Base-by-base conservation (phyloP, 768 basidiomycete genomes). In the Trametes cubensis region DNA sequence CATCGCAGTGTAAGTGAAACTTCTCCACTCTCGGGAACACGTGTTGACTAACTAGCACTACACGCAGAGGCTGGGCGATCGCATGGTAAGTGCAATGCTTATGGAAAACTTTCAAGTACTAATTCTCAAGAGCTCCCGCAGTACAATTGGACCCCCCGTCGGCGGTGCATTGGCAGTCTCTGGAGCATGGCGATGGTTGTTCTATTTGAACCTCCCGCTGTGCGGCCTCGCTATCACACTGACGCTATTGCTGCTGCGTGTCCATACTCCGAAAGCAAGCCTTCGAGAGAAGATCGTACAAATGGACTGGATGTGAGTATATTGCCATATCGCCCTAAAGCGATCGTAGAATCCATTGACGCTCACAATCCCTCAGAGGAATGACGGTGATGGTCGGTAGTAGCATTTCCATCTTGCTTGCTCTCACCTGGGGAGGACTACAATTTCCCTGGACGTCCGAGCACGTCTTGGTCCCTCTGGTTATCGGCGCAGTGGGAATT, bases 301-400 rank as follows among this genome's bases (percentile, higher is more conserved):
- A 4, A 71, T 78, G 28, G 77, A 78, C 46, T 77, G 76, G 78
- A 69, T 69, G 75, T 76, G 58, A 58, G 77, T 67, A 6, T 6
- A 20, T 62, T 64, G 4, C 2, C 26, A 17, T 2, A n/a, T n/a
- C n/a, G n/a, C n/a, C n/a, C n/a, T n/a, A n/a, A n/a, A n/a, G n/a
- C n/a, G n/a, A n/a, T n/a, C n/a, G n/a, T n/a, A n/a, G n/a, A n/a
- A n/a, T 6, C 17, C 6, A 1, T 6, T 4, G 11, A 2, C 2
- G 21, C 17, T 5, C 8, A 45, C 45, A 15, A 2, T 53, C 65
- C 71, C 0, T 72, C 21, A 72, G 74, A 20, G 69, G 71, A 0
- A 71, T 66, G 34, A 21, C 55, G 2, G 25, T 73, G 17, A 58
- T 73, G 13, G 67, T 70, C 8, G 47, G 58, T 1, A 62, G 64